Evolutionary conservation across 2,329 filamentous ascomycete species (phyloP), one percentile per base, ranked within the genome.

Genomic region (Grosmannia clavigera): DNA sequence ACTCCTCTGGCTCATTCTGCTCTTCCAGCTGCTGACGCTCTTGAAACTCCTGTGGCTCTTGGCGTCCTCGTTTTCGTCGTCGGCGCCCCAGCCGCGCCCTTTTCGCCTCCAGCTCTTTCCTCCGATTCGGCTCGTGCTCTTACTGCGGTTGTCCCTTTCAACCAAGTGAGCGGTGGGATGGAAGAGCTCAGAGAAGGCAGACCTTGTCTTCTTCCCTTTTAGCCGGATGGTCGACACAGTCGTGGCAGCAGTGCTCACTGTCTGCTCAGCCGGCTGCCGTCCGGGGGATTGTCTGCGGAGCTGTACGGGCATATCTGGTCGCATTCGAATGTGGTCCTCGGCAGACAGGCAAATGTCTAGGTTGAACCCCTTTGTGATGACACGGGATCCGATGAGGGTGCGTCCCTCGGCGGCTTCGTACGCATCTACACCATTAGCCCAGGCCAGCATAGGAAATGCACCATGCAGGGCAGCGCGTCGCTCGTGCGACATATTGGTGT

Each of bases 361-460:
- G 16, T 40, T 40, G 4, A 50, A 27, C 16, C 38, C 40, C 11
- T 52, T 54, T 19, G 50, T 14, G 19, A 16, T 46, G 19, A 61
- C 48, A 31, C 59, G 43, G 12, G 61, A 60, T 12, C 25, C 61
- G 54, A 66, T 64, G 12, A 60, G 58, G 10, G n/a, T 10, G 22
- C 62, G 64, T 10, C 46, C 57, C 2, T 43, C 60, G 25, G 63
- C 64, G 2, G 64, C 63, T 22, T 62, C 63, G 48, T 46, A 27
- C 3, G 60, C 48, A 31, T 62, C 61, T 51, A 64, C 55, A 35
- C 60, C 60, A 35, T 65, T 65, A 59, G 60, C 60, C 60, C 60
- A 63, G 31, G 66, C 64, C 19, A 67, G 55, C 22, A 51, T 31
- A 3, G 63, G 65, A 46, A 66, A 67, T 11, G 64, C 55, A 43